A percentile compares a stretch with the other conserved stretches of the same genome.
These are phyloP conservation scores for Magnolia changhungtana DNA, from an alignment of 164 flowering plant genomes.

Conservation along the genomic window DNA sequence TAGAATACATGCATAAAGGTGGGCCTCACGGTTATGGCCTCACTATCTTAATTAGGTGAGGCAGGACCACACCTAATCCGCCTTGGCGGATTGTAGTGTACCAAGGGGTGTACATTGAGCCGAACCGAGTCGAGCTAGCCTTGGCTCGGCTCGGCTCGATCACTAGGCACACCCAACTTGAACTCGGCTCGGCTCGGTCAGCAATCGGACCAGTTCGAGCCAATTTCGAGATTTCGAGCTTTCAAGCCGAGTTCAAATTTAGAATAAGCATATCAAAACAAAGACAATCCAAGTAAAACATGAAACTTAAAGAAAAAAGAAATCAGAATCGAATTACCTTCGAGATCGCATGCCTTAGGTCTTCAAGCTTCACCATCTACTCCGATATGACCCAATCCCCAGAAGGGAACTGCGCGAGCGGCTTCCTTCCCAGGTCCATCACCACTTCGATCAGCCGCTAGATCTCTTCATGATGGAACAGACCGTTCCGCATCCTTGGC, in stretches of 20 bases:
- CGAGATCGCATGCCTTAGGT: constrained; percentile 64
- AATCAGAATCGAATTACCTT: constrained; percentile 46
- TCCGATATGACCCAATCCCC: constrained; percentile 86
- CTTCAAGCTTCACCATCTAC: constrained; percentile 57
- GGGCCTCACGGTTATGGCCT: too few relatives aligned
- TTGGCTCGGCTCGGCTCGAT: too few relatives aligned
- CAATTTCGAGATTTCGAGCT: too few relatives aligned
- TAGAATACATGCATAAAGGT: too few relatives aligned
- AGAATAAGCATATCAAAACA: not conserved
- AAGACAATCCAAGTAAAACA: not conserved
- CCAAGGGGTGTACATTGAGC: too few relatives aligned
- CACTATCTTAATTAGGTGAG: too few relatives aligned
- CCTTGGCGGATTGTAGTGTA: too few relatives aligned
- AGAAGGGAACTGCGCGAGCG: constrained; percentile 85
- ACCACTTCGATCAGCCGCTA: constrained; percentile 79
- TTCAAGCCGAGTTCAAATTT: not conserved
- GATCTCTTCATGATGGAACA: constrained; percentile 52
- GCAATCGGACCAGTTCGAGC: too few relatives aligned
- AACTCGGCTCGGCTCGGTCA: too few relatives aligned
- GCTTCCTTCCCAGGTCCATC: constrained; percentile 89
- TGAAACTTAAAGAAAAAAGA: not conserved
- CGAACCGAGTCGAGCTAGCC: too few relatives aligned
- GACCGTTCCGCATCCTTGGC: constrained; percentile 50
- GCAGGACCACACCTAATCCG: too few relatives aligned
- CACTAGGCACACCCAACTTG: too few relatives aligned